Base-by-base conservation (phyloP, 164 flowering plant genomes). In the Platanus orientalis region DNA sequence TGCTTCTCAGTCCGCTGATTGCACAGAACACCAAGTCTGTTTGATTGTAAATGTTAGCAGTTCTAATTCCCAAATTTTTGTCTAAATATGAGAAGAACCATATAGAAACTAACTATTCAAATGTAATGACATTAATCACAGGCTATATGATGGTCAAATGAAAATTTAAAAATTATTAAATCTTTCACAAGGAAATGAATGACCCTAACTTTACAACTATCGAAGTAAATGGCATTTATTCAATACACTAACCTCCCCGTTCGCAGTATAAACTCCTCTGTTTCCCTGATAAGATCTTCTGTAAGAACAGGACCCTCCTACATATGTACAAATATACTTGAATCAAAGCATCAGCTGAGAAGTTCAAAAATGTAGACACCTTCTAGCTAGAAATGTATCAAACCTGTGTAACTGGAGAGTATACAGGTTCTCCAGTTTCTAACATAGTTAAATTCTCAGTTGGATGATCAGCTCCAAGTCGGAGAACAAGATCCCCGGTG, bases 221-320 rank as follows among this genome's bases (percentile, higher is more conserved):
- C n/a, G n/a, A 62, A 62, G 17, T 29, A 45, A 36, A 64, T 20
- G 16, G 40, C 52, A 69, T n/a, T 65, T 51, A 55, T 40, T 64
- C 12, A 50, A 62, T 51, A 65, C 14, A 81, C 88, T 62, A 52
- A 90, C 98, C 98, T 94, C 69, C 98, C 97, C 13, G 98, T 94
- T 57, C 98, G 87, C 39, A 94, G 90, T 62, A 94, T 87, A 68
- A 94, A 79, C 69, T 94, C 98, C 78, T 94, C 98, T n/a, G 84
- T 87, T 78, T 94, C 98, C 78, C 73, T 86, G 51, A 89, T 81
- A 68, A 86, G 78, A 73, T 94, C 98, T 80, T 94, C 98, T 9
- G 98, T 90, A 51, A 94, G 83, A 79, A 94, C 67, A 73, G 93
- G 93, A 47, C 83, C 90, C 80, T 94, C 98, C 98, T 94, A 69